Base-by-base conservation (phyloP, 768 basidiomycete species). In the Rickenella mellea region DNA sequence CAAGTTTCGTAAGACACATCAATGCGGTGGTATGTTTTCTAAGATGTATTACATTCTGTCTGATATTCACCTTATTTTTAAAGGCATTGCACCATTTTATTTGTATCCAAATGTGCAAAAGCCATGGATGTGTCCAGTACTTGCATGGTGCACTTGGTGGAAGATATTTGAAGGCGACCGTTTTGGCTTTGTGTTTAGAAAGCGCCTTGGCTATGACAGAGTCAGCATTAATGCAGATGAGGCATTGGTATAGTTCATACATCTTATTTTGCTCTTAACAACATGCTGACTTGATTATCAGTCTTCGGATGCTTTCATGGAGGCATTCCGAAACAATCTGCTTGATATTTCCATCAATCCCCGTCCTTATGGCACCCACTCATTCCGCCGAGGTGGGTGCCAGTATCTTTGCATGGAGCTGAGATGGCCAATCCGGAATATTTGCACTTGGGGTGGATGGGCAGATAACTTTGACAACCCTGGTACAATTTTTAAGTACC, bases 381-480 rank as follows among this genome's bases (percentile, higher is more conserved):
- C 67, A 0, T 68, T 71, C 51, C 56, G 59, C 5, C 55, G 59
- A 19, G 64, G 66, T 7, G 66, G 67, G 0, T 65, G 63, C 42
- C 67, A 71, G 42, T 70, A 60, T 30, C 52, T 70, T n/a, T 46
- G 57, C 5, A 45, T 53, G 5, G 45, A 53, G 6, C 44, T 51
- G 1, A 55, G 60, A 1, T 70, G 68, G 67, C 48, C 53, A 0
- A 45, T 70, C 1, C 44, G 60, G 0, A 45, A 48, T 3, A 65
- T 72, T 19, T 72, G 69, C 41, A 61, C 64, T n/a, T 71, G 69
- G 67, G 69, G 65, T 28, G 70, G 69, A 3, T 71, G 69, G 69
- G 46, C 52, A 1, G 43, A 52, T 30, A 63, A 59, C 39, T 59
- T 52, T 4, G 61, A 69, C 27, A 60, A 60, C 4, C 56, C 57